Conservation (phyloP, 257 asterid genomes). For the Ophiorrhiza pumila region DNA sequence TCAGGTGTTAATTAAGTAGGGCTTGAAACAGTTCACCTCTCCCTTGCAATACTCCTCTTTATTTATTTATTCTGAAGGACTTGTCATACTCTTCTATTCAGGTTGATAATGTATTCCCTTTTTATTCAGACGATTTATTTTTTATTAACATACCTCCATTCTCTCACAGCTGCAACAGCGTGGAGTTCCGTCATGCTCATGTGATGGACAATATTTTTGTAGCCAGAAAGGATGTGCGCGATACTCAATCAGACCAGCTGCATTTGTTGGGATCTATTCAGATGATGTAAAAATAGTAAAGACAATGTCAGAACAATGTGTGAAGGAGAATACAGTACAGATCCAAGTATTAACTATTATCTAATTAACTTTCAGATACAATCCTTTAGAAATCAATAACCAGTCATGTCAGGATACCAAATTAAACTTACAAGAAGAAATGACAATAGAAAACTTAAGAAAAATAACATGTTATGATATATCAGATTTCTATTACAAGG, state of each 20-base stretch:
- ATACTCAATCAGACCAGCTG: slow-evolving; percentile 87
- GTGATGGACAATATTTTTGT: slow-evolving; percentile 93
- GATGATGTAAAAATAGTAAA: slow-evolving; percentile 5
- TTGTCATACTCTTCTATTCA: not conserved
- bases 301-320: slow-evolving; percentile 7
- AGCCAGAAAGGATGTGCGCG: slow-evolving; percentile 99
- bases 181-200: slow-evolving; percentile 91
- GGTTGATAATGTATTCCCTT: not conserved
- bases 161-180: slow-evolving; percentile 98
- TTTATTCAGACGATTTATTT: not conserved
- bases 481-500: not conserved
- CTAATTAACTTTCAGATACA: not conserved
- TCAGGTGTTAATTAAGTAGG: not conserved
- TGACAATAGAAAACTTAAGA: not conserved
- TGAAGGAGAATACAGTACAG: not conserved
- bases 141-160: slow-evolving; percentile 66
- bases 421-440: not conserved
- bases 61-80: not conserved
- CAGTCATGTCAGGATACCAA: not conserved
- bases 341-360: not conserved
- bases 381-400: not conserved
- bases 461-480: not conserved
- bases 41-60: not conserved
- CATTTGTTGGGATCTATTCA: slow-evolving; percentile 79
- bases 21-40: not conserved